A percentile compares a stretch with the other conserved stretches of the same genome.
Evolutionary conservation across 1,284 basidiomycete genomes (phyloP).

Genomic region (Blastosporella zonata): DNA sequence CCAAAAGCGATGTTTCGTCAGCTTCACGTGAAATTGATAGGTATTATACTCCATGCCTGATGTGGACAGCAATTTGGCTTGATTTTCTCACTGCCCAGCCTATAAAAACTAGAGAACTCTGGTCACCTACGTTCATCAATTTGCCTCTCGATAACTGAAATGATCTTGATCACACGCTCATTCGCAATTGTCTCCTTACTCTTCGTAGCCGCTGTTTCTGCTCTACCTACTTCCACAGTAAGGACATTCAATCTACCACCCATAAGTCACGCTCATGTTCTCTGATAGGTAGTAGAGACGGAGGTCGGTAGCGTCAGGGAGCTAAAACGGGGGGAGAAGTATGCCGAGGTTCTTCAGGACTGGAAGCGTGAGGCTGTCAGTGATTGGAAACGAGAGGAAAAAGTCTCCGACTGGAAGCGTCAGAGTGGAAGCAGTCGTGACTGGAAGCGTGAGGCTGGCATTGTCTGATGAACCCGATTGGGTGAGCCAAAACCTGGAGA

Average conservation of each 20-base stretch:
- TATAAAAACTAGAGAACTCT: slow-evolving; percentile 12
- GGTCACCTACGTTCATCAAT: not conserved
- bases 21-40: slow-evolving; percentile 1
- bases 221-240: slow-evolving; percentile 29
- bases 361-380: slow-evolving; percentile 18
- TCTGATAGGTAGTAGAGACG: slow-evolving; percentile 3
- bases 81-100: slow-evolving; percentile 14
- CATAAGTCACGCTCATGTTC: not conserved
- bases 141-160: slow-evolving; percentile 14
- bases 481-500: not conserved
- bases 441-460: slow-evolving; percentile 1
- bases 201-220: slow-evolving; percentile 27
- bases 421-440: slow-evolving; percentile 1
- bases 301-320: slow-evolving; percentile 11
- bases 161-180: slow-evolving; percentile 31
- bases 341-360: slow-evolving; percentile 9
- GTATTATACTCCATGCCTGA: slow-evolving; percentile 23
- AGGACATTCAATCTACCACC: not conserved
- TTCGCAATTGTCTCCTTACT: slow-evolving; percentile 29
- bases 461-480: not conserved
- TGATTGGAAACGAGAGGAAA: no score
- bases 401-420: slow-evolving; percentile 14
- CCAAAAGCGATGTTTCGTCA: slow-evolving; percentile 16
- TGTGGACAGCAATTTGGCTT: slow-evolving; percentile 24
- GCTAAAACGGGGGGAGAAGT: slow-evolving; percentile 7